Evolutionary conservation across 1,284 basidiomycete genomes (phyloP), one percentile per base, ranked within the genome.

Genomic region (Peniophora sp.): DNA sequence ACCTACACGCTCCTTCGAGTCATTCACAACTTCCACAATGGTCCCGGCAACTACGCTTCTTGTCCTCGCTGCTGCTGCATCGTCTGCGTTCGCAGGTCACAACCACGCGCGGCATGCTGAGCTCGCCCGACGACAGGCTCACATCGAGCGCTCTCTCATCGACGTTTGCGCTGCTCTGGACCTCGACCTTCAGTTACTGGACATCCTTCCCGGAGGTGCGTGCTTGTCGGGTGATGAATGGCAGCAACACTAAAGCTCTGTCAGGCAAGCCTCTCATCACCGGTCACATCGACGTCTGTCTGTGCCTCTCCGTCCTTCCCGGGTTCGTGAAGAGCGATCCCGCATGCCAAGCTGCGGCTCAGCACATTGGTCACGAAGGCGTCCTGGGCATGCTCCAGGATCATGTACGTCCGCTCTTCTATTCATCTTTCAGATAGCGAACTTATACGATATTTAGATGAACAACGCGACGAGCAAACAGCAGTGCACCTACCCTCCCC

Each of bases 141-240:
- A 58, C 38, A 35, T 59, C 23, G 44, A 50, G 19, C 56, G 58
- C 20, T 51, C 49, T 32, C 50, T 59, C 25, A 11, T 57, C 17
- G 59, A 60, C 47, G 54, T 58, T 17, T 60, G 59, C 51, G 59
- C 48, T 3, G 54, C 50, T 19, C 54, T 60, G 27, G 58, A 60
- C 45, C 39, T 56, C 12, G 59, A 60, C 49, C 52, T 60, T 22
- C 24, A 34, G n/a, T 43, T 60, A 20, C 24, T 53, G 35, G 49
- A 50, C 44, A 53, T 57, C 34, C 38, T 52, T 9, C 52, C 35
- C 20, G 50, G 43, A 47, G 55, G 57, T 55, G 48, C 20, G 55
- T 52, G 5, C 14, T 14, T 48, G 27, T 16, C 5, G 3, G 17
- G 3, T 17, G 9, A 12, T 12, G n/a, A 19, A 12, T 9, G 49